Conservation (phyloP, 164 flowering plant genomes). For the Vitis vinifera region DNA sequence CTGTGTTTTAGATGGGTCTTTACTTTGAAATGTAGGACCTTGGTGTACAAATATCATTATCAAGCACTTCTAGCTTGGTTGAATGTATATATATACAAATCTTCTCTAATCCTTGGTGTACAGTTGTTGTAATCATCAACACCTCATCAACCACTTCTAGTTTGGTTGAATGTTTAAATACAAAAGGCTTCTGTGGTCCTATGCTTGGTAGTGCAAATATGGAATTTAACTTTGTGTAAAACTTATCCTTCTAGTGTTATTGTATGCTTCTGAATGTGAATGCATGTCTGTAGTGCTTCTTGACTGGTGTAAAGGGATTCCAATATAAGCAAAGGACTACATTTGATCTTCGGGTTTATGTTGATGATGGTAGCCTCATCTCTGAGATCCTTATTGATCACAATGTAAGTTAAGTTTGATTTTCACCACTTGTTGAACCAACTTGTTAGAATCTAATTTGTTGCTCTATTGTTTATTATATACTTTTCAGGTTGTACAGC, state of each 20-base stretch:
- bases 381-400: constrained; percentile 80
- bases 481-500: constrained; percentile 64
- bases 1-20: too few relatives aligned
- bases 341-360: constrained; percentile 70
- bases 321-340: constrained; percentile 52
- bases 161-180: too few relatives aligned
- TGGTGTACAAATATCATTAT: too few relatives aligned
- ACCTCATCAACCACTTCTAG: too few relatives aligned
- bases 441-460: not conserved
- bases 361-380: constrained; percentile 96
- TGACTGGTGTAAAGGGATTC: constrained; percentile 88
- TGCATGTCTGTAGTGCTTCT: constrained; percentile 61
- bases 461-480: not conserved
- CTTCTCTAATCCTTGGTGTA: too few relatives aligned
- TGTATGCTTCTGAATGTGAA: not conserved
- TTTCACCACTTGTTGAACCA: not conserved
- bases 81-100: too few relatives aligned
- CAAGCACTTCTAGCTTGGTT: too few relatives aligned
- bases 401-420: constrained; percentile 49
- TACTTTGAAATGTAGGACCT: too few relatives aligned
- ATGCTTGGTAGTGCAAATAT: too few relatives aligned
- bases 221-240: not conserved
- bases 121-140: too few relatives aligned
- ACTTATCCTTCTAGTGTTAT: not conserved
- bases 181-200: too few relatives aligned